A percentile compares a stretch with the other conserved stretches of the same genome.
These are phyloP conservation scores for Gynochthodes officinalis DNA, from an alignment of 257 asterid species.

Conservation along the genomic window DNA sequence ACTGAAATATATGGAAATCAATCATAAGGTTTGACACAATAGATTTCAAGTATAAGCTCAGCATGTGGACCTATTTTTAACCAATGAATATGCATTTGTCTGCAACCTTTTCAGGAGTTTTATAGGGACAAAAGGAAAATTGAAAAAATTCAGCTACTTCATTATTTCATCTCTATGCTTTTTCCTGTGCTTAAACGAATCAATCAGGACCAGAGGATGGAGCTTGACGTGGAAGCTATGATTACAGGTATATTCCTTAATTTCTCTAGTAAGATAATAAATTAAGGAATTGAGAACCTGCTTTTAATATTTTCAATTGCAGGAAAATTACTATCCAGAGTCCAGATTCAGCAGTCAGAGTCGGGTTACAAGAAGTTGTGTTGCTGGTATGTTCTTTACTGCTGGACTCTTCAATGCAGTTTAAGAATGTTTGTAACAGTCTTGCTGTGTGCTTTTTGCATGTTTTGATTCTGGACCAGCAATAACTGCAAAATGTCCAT, in stretches of 20 bases:
- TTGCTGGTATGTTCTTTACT: conserved; percentile 59
- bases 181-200: conserved; percentile 76
- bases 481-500: conserved; percentile 67
- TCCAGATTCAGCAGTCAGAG: conserved; percentile 53
- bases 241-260: conserved; percentile 48
- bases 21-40: conserved; percentile 56
- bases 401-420: conserved; percentile 23
- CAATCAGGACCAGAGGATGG: conserved; percentile 58
- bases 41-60: conserved; percentile 14
- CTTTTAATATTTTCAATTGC: conserved; percentile 22
- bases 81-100: conserved; percentile 17
- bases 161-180: conserved; percentile 64
- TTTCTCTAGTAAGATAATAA: not conserved
- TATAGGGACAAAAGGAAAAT: conserved; percentile 49
- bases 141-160: conserved; percentile 56
- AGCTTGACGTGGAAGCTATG: conserved; percentile 69
- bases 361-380: conserved; percentile 28
- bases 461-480: conserved; percentile 49
- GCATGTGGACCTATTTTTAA: conserved; percentile 10
- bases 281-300: not conserved
- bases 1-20: conserved; percentile 33
- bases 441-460: conserved; percentile 20
- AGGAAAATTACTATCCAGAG: conserved; percentile 55
- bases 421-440: conserved; percentile 14
- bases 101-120: conserved; percentile 47